Base-by-base conservation (phyloP, 768 basidiomycete species). In the Thelephora ganbajun region DNA sequence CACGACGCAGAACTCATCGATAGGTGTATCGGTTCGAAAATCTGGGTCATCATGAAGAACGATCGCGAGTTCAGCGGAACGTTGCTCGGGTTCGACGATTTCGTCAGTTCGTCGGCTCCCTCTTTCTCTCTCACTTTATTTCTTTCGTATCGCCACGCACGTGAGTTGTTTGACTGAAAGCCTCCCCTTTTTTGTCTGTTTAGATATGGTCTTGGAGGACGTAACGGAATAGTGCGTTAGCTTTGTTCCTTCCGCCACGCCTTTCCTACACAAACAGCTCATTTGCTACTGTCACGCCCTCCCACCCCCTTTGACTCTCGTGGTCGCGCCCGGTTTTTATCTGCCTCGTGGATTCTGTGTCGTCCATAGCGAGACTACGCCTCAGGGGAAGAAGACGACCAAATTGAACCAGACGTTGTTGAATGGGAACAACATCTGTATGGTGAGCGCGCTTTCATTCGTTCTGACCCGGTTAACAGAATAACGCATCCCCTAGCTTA, bases 1-100 rank as follows among this genome's bases (percentile, higher is more conserved):
- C 18, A 22, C 12, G n/a, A 23, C 11, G 46, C 53, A 93, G 94
- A 98, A 63, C 73, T 99, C 39, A 94, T 99, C 58, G 94, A 99
- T 64, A 77, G 87, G 62, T 97, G 94, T 61, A 98, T 97, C 61
- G 94, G 94, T 48, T 94, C 91, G 33, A 78, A 80, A 44, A 93
- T 98, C 60, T 96, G 91, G 89, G 94, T 98, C 57, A 80, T 98
- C 62, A 97, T 96, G 90, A 98, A 97, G 69, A 82, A 75, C 56
- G 92, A 99, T 52, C 83, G 91, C 42, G 94, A 99, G 68, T 99
- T 97, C 66, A 88, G 86, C 19, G 94, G 94, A 11, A 96, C 81
- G 2, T 71, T 99, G 36, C 73, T 94, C 33, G 94, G 94, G 2
- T 99, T 99, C 57, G 94, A 99, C 62, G 94, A 99, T 66, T 99